Conservation (phyloP, 169 alveolate species). For the Plasmodium blacklocki region DNA sequence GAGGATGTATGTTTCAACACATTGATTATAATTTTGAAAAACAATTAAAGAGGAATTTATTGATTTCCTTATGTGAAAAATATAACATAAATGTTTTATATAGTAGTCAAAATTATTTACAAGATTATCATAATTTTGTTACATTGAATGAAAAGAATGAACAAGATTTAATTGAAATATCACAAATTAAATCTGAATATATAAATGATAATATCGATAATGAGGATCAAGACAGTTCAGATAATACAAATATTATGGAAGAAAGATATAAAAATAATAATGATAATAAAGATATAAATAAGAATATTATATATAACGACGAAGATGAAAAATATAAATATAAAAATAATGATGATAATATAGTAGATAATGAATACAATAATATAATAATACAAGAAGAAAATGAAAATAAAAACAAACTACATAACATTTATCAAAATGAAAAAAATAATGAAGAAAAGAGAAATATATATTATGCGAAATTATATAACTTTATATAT, state of each 20-base stretch:
- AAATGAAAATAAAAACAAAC: neutral
- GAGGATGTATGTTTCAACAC: slow-evolving; percentile 70
- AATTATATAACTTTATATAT: slow-evolving; percentile 46
- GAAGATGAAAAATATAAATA: neutral
- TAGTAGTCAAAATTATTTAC: slow-evolving; percentile 50
- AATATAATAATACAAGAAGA: neutral
- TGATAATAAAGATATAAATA: neutral
- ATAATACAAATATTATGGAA: neutral
- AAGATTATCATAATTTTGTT: slow-evolving; percentile 33
- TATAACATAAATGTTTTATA: slow-evolving; percentile 36
- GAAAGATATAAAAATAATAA: neutral
- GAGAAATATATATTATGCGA: slow-evolving; percentile 9
- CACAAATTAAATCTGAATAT: slow-evolving; percentile 54
- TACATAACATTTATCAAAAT: neutral
- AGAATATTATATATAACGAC: neutral
- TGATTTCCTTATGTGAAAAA: slow-evolving; percentile 47
- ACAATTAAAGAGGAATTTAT: slow-evolving; percentile 38
- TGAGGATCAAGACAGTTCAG: slow-evolving; percentile 2
- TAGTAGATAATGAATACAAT: neutral
- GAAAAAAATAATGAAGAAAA: slow-evolving; percentile 1
- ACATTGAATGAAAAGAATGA: neutral
- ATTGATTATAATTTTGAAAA: slow-evolving; percentile 60
- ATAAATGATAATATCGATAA: neutral
- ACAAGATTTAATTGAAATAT: slow-evolving; percentile 33
- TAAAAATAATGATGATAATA: neutral